Base-by-base conservation (phyloP, 2,329 filamentous ascomycete genomes). In the Claviceps fusiformis region DNA sequence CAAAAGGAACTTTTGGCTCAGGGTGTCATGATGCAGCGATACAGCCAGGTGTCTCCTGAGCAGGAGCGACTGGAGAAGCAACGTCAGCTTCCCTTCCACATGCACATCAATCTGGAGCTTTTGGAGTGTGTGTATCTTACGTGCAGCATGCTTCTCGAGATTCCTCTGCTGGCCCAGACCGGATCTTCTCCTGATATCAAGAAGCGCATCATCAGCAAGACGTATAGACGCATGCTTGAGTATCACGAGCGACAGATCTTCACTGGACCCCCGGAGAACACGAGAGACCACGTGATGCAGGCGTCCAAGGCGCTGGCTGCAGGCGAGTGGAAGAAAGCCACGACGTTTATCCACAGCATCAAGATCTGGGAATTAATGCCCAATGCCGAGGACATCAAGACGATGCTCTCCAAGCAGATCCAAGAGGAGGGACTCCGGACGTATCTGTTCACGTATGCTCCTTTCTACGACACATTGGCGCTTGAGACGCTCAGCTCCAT, bases 361-460 rank as follows among this genome's bases (percentile, higher is more conserved):
- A 98, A 96, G 83, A 98, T 98, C 70, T 98, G 93, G 93, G 93
- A 98, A 55, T 81, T 98, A 62, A 95, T 98, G 82, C 87, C 91
- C 56, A 86, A 93, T 71, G 81, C 87, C 29, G 89, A 92, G 55
- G 87, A 90, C 70, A 95, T 97, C 78, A 97, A 97, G 83, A 73
- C 80, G 54, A 96, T 98, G 93, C 87, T 98, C 59, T 89, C 91
- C 55, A 90, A 89, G 70, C 93, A 98, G 78, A 95, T 97, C 68
- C 95, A 98, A 72, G 93, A 98, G 72, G 93, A 98, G 76, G 93
- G 95, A 64, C 84, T 98, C 54, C 85, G 93, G 64, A 98, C 93
- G 54, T 98, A 97, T 71, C 89, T 98, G 64, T 98, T 98, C 81
- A 98, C 93, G 55, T 98, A 98, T 73, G 93, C 95, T 43, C 93